phyloP scores from a whole-genome alignment of 1,139 yeast species.

The Taphrina populina region DNA sequence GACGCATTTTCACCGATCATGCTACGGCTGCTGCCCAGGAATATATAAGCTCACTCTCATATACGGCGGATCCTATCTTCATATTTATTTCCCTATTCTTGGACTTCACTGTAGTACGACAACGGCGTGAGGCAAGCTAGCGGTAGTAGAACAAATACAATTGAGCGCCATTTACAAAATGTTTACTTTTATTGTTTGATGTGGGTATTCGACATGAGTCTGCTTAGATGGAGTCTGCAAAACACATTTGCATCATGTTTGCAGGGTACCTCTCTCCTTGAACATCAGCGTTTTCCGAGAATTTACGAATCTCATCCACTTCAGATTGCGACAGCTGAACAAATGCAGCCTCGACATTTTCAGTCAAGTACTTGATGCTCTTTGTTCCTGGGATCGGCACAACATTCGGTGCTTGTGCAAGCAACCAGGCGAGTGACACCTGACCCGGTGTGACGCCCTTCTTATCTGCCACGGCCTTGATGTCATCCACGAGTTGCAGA shows the following conservation, averaged over 20 bases:
- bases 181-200: too few relatives aligned
- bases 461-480: constrained; percentile 51
- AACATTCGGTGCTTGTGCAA: constrained; percentile 50
- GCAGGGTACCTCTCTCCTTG: constrained; percentile 37
- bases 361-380: constrained; percentile 57
- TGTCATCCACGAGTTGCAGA: constrained; percentile 51
- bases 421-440: constrained; percentile 72
- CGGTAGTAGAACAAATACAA: too few relatives aligned
- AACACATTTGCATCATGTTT: not conserved
- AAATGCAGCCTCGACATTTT: constrained; percentile 40
- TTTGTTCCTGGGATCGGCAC: constrained; percentile 80
- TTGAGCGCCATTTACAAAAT: too few relatives aligned
- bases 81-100: too few relatives aligned
- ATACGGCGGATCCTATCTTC: too few relatives aligned
- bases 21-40: too few relatives aligned
- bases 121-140: too few relatives aligned
- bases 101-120: too few relatives aligned
- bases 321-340: constrained; percentile 36
- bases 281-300: constrained; percentile 37
- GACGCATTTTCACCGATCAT: too few relatives aligned
- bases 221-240: too few relatives aligned
- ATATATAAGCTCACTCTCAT: too few relatives aligned
- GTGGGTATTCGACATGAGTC: too few relatives aligned
- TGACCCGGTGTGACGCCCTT: constrained; percentile 60
- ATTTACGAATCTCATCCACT: constrained; percentile 34